Conservation (phyloP, 2,329 filamentous ascomycete species). For the Hawksworthiomyces lignivorus region DNA sequence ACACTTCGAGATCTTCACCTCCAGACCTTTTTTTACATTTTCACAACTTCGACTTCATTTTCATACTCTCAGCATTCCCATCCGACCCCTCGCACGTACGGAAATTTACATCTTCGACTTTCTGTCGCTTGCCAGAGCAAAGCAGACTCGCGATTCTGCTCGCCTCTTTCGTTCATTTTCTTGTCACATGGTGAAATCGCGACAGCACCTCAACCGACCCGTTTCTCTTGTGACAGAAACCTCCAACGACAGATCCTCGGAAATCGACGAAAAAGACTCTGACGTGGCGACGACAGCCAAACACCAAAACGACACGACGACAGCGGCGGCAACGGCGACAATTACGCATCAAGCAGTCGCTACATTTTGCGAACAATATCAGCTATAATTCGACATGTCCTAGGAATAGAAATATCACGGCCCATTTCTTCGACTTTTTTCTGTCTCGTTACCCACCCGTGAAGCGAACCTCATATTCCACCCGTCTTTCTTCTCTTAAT, state of each 20-base stretch:
- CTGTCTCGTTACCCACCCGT: neutral
- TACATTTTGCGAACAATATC: constrained; percentile 4
- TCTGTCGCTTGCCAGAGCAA: too few relatives aligned
- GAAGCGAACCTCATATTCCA: constrained; percentile 1
- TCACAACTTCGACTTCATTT: neutral
- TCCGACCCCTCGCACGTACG: neutral
- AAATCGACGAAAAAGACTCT: too few relatives aligned
- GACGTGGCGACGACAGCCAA: too few relatives aligned
- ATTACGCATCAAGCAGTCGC: neutral
- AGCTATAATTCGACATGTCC: constrained; percentile 11
- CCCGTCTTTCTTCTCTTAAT: constrained; percentile 1
- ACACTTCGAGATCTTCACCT: constrained; percentile 8
- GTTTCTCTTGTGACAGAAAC: neutral
- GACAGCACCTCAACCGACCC: too few relatives aligned
- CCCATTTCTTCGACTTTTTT: constrained; percentile 3
- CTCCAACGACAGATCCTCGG: neutral
- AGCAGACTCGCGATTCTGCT: too few relatives aligned
- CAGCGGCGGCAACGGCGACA: neutral
- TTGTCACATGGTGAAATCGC: too few relatives aligned
- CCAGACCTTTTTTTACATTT: neutral
- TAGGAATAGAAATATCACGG: constrained; percentile 12
- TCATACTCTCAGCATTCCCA: neutral
- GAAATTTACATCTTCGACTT: too few relatives aligned
- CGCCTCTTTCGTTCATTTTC: too few relatives aligned
- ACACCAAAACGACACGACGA: neutral